A percentile compares a stretch with the other conserved stretches of the same genome.
These are phyloP conservation scores for Aspergillus neotritici DNA, from an alignment of 2,329 filamentous ascomycete genomes.

Conservation along the genomic window DNA sequence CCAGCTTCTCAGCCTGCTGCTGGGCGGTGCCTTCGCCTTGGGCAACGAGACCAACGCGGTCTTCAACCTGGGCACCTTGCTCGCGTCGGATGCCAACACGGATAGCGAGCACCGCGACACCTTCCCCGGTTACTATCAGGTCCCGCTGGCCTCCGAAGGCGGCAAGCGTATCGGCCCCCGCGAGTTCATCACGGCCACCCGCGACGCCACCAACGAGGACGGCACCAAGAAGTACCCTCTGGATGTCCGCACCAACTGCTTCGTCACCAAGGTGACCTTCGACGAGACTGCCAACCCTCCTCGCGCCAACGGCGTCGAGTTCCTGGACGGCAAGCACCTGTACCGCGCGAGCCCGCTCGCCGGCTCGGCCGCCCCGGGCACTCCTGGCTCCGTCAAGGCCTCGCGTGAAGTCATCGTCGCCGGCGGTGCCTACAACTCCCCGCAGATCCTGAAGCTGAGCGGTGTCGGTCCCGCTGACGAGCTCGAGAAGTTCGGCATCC, in stretches of 20 bases:
- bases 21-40: conserved; percentile 50
- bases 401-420: conserved; percentile 44
- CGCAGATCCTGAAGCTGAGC: conserved; percentile 59
- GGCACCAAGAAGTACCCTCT: conserved; percentile 47
- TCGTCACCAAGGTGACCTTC: conserved; percentile 45
- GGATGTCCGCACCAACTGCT: conserved; percentile 48
- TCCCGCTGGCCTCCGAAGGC: conserved; percentile 48
- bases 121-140: conserved; percentile 50
- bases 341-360: conserved; percentile 44
- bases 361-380: not conserved
- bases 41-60: conserved; percentile 41
- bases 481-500: conserved; percentile 51
- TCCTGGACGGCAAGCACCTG: conserved; percentile 43
- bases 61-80: conserved; percentile 42
- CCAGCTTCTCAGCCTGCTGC: conserved; percentile 49
- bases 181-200: conserved; percentile 37
- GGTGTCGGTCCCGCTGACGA: conserved; percentile 56
- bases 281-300: conserved; percentile 35
- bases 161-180: conserved; percentile 27
- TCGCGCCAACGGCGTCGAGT: conserved; percentile 47
- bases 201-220: conserved; percentile 20
- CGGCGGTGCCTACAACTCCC: conserved; percentile 57
- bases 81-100: conserved; percentile 50
- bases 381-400: conserved; percentile 36
- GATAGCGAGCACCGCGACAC: conserved; percentile 44